phyloP scores from a whole-genome alignment of 345 rosid species.

The Populus davidiana region DNA sequence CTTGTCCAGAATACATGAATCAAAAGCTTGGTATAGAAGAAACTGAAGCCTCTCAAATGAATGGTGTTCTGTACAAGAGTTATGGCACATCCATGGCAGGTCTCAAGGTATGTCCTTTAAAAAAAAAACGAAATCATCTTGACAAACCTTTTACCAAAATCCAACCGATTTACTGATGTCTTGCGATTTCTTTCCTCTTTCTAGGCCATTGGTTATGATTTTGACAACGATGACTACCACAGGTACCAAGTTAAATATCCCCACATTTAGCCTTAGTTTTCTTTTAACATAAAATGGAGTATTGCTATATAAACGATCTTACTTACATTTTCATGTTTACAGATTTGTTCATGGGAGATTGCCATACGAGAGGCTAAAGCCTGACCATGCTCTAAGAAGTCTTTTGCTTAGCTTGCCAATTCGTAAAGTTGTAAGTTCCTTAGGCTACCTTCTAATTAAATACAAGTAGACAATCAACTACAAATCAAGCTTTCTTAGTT shows the following conservation, averaged over 20 bases:
- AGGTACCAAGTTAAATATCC: conserved; percentile 7
- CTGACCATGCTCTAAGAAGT: conserved; percentile 23
- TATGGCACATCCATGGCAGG: conserved; percentile 30
- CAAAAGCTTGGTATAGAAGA: conserved; percentile 15
- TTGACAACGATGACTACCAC: conserved; percentile 25
- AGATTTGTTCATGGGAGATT: conserved; percentile 28
- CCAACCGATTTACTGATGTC: neutral
- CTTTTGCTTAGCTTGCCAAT: conserved; percentile 18
- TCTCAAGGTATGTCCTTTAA: conserved; percentile 13
- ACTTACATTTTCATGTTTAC: neutral
- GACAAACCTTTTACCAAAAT: neutral
- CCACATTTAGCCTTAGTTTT: too few species aligned
- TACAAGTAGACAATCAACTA: neutral
- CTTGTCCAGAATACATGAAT: conserved; percentile 18
- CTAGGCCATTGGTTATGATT: conserved; percentile 26
- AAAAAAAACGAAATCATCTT: neutral
- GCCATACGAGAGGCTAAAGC: conserved; percentile 20
- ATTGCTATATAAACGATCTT: neutral
- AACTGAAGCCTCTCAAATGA: conserved; percentile 1
- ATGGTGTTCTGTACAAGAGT: conserved; percentile 10
- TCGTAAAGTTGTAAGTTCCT: conserved; percentile 22
- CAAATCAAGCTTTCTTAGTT: neutral
- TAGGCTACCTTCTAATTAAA: neutral
- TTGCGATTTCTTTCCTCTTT: neutral
- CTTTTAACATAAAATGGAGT: neutral